These are phyloP conservation scores for Babesia bovis DNA, from an alignment of 169 alveolate species.

Conservation along the genomic window DNA sequence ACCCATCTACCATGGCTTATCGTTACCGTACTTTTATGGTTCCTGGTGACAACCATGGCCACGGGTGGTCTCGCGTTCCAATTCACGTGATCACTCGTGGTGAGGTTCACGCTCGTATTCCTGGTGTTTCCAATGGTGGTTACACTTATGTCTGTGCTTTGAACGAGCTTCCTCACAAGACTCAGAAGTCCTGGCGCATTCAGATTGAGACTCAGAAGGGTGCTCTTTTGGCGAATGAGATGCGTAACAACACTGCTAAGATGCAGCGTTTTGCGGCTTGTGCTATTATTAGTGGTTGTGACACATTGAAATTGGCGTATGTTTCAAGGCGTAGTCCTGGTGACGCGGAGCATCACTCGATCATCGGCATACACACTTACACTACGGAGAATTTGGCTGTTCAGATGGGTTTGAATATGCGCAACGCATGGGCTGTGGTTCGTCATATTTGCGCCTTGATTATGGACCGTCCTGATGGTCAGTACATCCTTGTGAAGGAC, in stretches of 20 bases:
- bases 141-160: conserved; percentile 82
- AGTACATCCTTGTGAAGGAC: conserved; percentile 85
- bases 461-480: conserved; percentile 85
- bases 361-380: conserved; percentile 83
- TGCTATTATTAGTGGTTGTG: conserved; percentile 88
- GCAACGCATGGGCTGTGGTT: conserved; percentile 88
- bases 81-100: conserved; percentile 73
- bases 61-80: conserved; percentile 50
- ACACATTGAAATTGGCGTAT: conserved; percentile 83
- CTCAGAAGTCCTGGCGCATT: conserved; percentile 83
- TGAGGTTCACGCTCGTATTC: conserved; percentile 78
- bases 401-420: conserved; percentile 86
- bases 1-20: conserved; percentile 81
- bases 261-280: conserved; percentile 86
- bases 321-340: conserved; percentile 82
- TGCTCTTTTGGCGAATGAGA: conserved; percentile 85
- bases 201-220: conserved; percentile 87
- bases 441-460: conserved; percentile 79
- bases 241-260: conserved; percentile 85
- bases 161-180: conserved; percentile 81
- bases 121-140: conserved; percentile 67
- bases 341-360: conserved; percentile 83
- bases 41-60: conserved; percentile 76
- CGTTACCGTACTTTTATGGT: conserved; percentile 83
- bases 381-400: conserved; percentile 86